Percentiles rank a stretch among this genome's conserved stretches.
Conservation (phyloP, 495 filamentous ascomycete genomes). For the Clavariopsis aquatica region DNA sequence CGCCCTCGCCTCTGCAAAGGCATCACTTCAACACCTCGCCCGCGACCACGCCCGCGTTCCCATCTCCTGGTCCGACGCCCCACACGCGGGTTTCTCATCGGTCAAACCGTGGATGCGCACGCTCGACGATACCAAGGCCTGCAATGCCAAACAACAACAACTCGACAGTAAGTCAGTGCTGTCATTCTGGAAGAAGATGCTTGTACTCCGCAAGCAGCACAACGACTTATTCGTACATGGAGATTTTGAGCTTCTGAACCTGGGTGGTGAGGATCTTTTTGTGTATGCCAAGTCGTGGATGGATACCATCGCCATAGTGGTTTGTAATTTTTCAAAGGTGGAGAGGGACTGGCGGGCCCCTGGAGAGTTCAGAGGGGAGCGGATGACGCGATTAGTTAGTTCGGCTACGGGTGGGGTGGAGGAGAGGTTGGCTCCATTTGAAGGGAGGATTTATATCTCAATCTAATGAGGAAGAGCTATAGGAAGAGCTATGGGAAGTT, state of each 20-base stretch:
- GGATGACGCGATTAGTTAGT: not conserved
- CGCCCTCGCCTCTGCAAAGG: slow-evolving; percentile 13
- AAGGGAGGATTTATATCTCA: not conserved
- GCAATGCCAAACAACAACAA: not conserved
- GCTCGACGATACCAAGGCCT: slow-evolving; percentile 44
- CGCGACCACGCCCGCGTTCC: slow-evolving; percentile 60
- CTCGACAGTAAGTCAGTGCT: slow-evolving; percentile 51
- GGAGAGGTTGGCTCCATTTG: not conserved
- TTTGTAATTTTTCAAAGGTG: slow-evolving; percentile 51
- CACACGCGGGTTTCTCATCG: slow-evolving; percentile 56
- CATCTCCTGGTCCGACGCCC: slow-evolving; percentile 53
- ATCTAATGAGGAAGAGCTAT: too few relatives aligned
- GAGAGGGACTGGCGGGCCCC: not conserved
- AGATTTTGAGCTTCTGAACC: slow-evolving; percentile 54
- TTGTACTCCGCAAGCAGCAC: slow-evolving; percentile 55
- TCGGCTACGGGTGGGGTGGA: not conserved
- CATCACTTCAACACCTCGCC: slow-evolving; percentile 22
- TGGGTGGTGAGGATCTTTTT: slow-evolving; percentile 49
- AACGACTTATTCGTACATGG: slow-evolving; percentile 64
- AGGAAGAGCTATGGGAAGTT: too few relatives aligned
- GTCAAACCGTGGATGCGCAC: slow-evolving; percentile 65
- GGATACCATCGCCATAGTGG: slow-evolving; percentile 50
- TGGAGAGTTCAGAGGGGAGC: not conserved
- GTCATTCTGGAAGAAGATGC: slow-evolving; percentile 56
- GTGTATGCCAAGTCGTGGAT: slow-evolving; percentile 50